These are phyloP conservation scores for Nicotiana tomentosiformis DNA, from an alignment of 257 asterid genomes.

Conservation along the genomic window DNA sequence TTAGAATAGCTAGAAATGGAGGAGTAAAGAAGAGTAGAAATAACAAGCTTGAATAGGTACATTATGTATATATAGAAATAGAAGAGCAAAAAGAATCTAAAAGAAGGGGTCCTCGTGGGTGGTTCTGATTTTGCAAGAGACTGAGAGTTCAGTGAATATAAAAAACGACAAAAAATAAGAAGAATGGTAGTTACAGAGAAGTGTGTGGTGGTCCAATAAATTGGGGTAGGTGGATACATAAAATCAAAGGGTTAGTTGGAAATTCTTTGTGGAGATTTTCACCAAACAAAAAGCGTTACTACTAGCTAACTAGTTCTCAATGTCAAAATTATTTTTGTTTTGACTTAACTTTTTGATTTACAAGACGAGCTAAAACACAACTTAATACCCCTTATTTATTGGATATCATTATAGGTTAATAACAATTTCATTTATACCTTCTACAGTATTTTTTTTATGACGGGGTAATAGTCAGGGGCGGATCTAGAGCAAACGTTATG, in stretches of 20 bases:
- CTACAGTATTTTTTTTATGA: no score
- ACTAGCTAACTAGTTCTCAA: not conserved
- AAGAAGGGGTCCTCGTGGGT: not conserved
- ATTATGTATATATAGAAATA: not conserved
- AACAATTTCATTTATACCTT: no score
- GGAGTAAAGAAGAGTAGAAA: not conserved
- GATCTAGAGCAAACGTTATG: not conserved
- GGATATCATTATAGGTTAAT: no score
- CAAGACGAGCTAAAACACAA: no score
- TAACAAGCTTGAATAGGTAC: not conserved
- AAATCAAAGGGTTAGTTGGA: not conserved
- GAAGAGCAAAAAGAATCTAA: not conserved
- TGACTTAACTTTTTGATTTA: no score
- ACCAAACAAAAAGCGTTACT: not conserved
- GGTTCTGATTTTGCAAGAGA: not conserved
- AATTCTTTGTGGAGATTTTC: not conserved
- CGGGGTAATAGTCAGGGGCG: no score
- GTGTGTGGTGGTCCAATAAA: not conserved
- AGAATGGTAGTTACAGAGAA: slow-evolving; percentile 18
- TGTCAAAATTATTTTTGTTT: not conserved
- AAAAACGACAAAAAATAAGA: not conserved
- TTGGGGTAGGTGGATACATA: slow-evolving; percentile 8
- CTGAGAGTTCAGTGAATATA: slow-evolving; percentile 14
- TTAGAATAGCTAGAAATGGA: not conserved
- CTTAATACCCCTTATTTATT: no score